A percentile compares a stretch with the other conserved stretches of the same genome.
Conservation (phyloP, 2,329 filamentous ascomycete species). For the Rutstroemia sp. region DNA sequence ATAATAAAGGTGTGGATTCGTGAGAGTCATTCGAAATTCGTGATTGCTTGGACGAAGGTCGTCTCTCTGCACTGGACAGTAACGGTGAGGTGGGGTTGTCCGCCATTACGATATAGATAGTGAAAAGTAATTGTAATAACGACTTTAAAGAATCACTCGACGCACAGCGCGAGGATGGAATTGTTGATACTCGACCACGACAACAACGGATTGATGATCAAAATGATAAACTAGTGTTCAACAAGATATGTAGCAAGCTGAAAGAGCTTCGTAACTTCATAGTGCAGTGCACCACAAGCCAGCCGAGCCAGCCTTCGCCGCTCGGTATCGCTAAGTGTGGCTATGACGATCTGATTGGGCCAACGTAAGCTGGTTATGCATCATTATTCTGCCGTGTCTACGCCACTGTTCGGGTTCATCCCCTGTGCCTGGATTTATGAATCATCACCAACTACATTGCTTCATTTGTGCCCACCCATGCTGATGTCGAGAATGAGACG, state of each 20-base stretch:
- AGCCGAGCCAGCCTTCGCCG: neutral
- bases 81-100: conserved; percentile 7
- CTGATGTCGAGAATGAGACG: too few species aligned
- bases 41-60: conserved; percentile 8
- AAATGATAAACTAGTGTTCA: neutral
- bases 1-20: conserved; percentile 31
- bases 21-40: conserved; percentile 7
- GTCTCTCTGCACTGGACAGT: conserved; percentile 3
- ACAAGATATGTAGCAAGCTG: neutral
- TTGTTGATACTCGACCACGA: neutral
- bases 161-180: conserved; percentile 8
- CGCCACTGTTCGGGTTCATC: neutral
- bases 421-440: neutral
- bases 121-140: neutral
- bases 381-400: neutral
- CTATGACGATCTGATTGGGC: neutral
- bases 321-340: neutral
- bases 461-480: neutral
- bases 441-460: neutral
- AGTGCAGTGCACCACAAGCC: neutral
- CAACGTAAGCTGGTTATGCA: neutral
- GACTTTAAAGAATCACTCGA: conserved; percentile 3
- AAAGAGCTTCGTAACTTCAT: neutral
- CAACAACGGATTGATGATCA: neutral
- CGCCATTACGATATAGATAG: conserved; percentile 3